phyloP scores from a whole-genome alignment of 2,329 filamentous ascomycete genomes.

The Penicillium brevicompactum region DNA sequence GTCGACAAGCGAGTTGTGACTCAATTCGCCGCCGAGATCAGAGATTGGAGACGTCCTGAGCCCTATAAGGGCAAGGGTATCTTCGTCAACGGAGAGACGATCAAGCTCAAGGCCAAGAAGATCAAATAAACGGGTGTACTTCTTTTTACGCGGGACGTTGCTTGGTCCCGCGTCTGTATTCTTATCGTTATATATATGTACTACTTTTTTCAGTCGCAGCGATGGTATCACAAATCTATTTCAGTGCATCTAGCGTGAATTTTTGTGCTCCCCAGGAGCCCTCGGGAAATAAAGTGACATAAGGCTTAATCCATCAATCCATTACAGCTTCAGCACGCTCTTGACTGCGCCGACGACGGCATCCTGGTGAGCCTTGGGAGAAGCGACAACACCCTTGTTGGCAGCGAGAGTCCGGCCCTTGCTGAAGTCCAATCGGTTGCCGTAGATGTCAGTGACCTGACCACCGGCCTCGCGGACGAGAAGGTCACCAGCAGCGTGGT shows the following conservation, averaged over 20 bases:
- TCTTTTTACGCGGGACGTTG: constrained; percentile 28
- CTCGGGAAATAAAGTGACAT: background rate
- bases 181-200: constrained; percentile 21
- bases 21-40: constrained; percentile 86
- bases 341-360: constrained; percentile 80
- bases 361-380: constrained; percentile 73
- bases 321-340: constrained; percentile 65
- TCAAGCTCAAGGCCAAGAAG: constrained; percentile 98
- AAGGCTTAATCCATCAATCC: constrained; percentile 6
- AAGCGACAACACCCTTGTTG: constrained; percentile 94
- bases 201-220: constrained; percentile 16
- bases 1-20: constrained; percentile 83
- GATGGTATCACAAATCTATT: constrained; percentile 40
- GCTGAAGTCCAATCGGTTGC: constrained; percentile 82
- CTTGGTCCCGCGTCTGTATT: constrained; percentile 28
- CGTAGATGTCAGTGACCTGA: constrained; percentile 83
- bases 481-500: constrained; percentile 92
- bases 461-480: constrained; percentile 95
- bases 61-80: constrained; percentile 99
- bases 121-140: constrained; percentile 66
- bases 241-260: constrained; percentile 34
- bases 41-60: constrained; percentile 86
- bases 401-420: constrained; percentile 80
- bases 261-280: constrained; percentile 9
- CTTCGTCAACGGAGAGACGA: constrained; percentile 96